Evolutionary conservation across 805 yeast genomes (phyloP).

Genomic region (Torulaspora gathmanii): DNA sequence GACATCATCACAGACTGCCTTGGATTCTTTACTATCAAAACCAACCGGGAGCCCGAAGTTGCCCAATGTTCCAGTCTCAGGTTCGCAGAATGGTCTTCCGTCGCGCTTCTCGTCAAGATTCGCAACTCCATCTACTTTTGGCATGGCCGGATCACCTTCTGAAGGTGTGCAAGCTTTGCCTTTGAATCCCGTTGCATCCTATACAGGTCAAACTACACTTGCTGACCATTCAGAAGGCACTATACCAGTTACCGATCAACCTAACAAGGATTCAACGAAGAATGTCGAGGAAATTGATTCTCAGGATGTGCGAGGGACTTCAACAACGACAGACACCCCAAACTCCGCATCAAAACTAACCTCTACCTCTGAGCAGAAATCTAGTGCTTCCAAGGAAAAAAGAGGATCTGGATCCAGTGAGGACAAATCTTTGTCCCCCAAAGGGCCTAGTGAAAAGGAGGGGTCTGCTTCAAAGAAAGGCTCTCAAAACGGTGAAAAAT

Average conservation of each 20-base stretch:
- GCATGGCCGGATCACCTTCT: constrained; percentile 11
- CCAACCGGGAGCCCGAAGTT: constrained; percentile 24
- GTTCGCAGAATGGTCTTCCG: constrained; percentile 1
- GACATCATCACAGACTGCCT: constrained; percentile 32
- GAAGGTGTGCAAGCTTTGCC: constrained; percentile 7
- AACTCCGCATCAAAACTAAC: background rate
- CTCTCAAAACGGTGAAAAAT: constrained; percentile 7
- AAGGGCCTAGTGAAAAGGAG: constrained; percentile 3
- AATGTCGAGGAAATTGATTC: background rate
- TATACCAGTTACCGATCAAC: background rate
- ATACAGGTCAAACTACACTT: background rate
- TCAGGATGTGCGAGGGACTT: background rate
- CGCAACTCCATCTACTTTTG: constrained; percentile 14
- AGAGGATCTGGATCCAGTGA: constrained; percentile 5
- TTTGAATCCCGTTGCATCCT: constrained; percentile 1
- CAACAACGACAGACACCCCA: constrained; percentile 1
- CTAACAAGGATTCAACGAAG: background rate
- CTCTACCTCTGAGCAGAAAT: background rate
- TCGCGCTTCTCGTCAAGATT: constrained; percentile 10
- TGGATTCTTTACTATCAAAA: constrained; percentile 31
- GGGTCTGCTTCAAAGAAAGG: background rate
- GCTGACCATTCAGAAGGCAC: background rate
- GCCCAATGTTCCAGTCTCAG: constrained; percentile 6
- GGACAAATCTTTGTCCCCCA: constrained; percentile 11
- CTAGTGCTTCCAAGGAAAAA: background rate